Base-by-base conservation (phyloP, 139 green algal genomes). In the Edaphochlamys debaryana region DNA sequence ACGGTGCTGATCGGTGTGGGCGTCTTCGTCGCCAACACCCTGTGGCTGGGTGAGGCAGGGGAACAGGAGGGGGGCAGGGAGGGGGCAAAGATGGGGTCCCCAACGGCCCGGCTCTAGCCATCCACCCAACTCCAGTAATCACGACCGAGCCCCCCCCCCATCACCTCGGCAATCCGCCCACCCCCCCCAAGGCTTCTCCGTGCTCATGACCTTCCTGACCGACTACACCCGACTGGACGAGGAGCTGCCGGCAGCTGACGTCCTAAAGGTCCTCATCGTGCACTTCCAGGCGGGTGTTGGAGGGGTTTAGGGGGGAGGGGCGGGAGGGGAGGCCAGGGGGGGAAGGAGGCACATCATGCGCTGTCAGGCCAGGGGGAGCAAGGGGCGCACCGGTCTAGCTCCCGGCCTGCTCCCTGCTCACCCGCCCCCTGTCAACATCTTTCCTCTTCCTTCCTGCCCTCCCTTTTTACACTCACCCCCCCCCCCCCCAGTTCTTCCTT, bases 131-230 rank as follows among this genome's bases (percentile, higher is more conserved):
- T n/a, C n/a, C n/a, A n/a, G n/a, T n/a, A n/a, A n/a, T n/a, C n/a
- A n/a, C n/a, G n/a, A n/a, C n/a, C n/a, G n/a, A n/a, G n/a, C n/a
- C n/a, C n/a, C n/a, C n/a, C 48, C 48, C 48, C 48, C 48, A 54
- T 54, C 9, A 54, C 15, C 48, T 54, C 48, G 48, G 48, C 48
- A 23, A 9, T 15, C 48, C n/a, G n/a, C 62, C 8, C 66, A 20
- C 11, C 15, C 66, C 11, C 25, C 67, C 67, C 0, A n/a, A 79
- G 70, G 48, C 34, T n/a, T 64, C 3, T 67, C 50, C 6, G 70
- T 79, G 32, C 70, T 79, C 32, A 66, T 79, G 70, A 79, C 70
- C 6, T 79, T 79, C 50, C 70, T 79, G 34, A 27, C 70, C 15
- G 70, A 79, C 48, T 79, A 79, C 48, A 23, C 19, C 8, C 22